phyloP scores from a whole-genome alignment of 495 filamentous ascomycete genomes.

The Penicillium canescens region DNA sequence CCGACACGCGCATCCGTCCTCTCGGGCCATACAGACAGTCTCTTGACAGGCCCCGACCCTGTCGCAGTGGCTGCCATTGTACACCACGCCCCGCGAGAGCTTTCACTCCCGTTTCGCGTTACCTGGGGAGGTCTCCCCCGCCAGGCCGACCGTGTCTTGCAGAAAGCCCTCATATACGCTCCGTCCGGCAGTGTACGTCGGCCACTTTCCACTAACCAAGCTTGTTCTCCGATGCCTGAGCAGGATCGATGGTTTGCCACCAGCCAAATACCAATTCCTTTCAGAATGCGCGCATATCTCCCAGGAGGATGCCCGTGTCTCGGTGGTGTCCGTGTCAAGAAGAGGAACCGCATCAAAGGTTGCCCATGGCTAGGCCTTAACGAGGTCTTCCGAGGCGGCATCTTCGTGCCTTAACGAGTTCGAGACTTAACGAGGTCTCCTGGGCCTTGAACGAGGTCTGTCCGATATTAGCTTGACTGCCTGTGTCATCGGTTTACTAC shows the following conservation, averaged over 20 bases:
- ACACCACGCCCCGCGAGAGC: conserved; percentile 8
- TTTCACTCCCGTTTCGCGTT: conserved; percentile 7
- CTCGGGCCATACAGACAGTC: conserved; percentile 14
- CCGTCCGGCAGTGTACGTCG: no score
- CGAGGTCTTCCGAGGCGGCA: conserved; percentile 5
- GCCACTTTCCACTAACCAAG: no score
- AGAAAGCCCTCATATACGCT: conserved; percentile 3
- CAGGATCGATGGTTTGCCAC: no score
- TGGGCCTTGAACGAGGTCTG: conserved; percentile 18
- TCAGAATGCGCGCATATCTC: conserved; percentile 11
- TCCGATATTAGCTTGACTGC: conserved; percentile 16
- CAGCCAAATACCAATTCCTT: conserved; percentile 11
- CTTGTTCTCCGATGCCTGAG: no score
- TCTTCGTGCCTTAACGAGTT: conserved; percentile 13
- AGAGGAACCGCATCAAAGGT: conserved; percentile 5
- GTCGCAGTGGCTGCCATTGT: conserved; percentile 12
- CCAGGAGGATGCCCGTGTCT: background rate
- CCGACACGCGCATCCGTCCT: conserved; percentile 15
- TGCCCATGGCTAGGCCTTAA: conserved; percentile 16
- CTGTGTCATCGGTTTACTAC: conserved; percentile 14
- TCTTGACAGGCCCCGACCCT: conserved; percentile 12
- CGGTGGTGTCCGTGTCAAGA: conserved; percentile 9
- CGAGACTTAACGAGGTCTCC: conserved; percentile 2
- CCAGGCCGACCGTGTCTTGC: conserved; percentile 18
- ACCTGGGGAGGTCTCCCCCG: background rate